Percentiles rank a stretch among this genome's conserved stretches.
phyloP scores from a whole-genome alignment of 2,329 filamentous ascomycete species.

The Phoma sp. region DNA sequence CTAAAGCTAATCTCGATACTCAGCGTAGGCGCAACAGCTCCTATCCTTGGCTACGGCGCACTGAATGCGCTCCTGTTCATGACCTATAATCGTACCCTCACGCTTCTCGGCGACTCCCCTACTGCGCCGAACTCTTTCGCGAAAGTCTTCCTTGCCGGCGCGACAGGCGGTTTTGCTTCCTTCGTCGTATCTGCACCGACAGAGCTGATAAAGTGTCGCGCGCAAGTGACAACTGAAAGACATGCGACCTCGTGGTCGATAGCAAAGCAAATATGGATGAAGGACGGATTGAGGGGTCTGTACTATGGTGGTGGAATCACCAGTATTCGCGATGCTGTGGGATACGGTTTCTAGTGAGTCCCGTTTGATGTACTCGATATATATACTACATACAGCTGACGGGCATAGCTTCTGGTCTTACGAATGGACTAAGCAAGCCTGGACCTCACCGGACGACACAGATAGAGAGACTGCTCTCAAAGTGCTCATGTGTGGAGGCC shows the following conservation, averaged over 20 bases:
- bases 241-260: slow-evolving; percentile 64
- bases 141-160: slow-evolving; percentile 80
- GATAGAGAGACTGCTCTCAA: slow-evolving; percentile 62
- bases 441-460: slow-evolving; percentile 54
- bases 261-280: slow-evolving; percentile 64
- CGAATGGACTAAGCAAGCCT: slow-evolving; percentile 70
- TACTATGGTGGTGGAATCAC: slow-evolving; percentile 85
- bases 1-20: slow-evolving; percentile 10
- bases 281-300: slow-evolving; percentile 69
- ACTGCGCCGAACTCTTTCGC: slow-evolving; percentile 55
- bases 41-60: slow-evolving; percentile 86
- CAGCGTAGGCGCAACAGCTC: slow-evolving; percentile 74
- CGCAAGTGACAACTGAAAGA: slow-evolving; percentile 65
- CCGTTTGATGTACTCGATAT: neutral
- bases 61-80: slow-evolving; percentile 90
- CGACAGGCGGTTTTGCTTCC: slow-evolving; percentile 79
- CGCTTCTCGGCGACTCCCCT: slow-evolving; percentile 56
- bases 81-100: slow-evolving; percentile 84
- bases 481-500: slow-evolving; percentile 79
- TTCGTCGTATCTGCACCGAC: slow-evolving; percentile 88
- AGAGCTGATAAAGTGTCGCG: slow-evolving; percentile 87
- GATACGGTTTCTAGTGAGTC: slow-evolving; percentile 89
- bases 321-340: slow-evolving; percentile 80
- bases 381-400: neutral
- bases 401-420: slow-evolving; percentile 80